Percentiles rank a stretch among this genome's conserved stretches.
Evolutionary conservation across 2,329 filamentous ascomycete genomes (phyloP).

Genomic region (Aspergillus caelatus): DNA sequence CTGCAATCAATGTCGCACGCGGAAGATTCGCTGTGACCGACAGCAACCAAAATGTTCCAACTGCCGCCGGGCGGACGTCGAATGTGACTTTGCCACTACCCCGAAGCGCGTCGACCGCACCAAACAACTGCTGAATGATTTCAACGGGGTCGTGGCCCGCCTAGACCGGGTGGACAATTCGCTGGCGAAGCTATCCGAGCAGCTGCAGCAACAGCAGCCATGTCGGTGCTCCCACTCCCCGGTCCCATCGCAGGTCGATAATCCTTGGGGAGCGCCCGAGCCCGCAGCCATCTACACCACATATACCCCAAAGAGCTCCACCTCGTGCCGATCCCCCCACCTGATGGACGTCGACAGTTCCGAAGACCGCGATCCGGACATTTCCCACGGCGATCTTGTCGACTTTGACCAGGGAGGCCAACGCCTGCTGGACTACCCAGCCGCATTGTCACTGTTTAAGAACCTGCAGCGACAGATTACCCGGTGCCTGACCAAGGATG

Average conservation of each 20-base stretch:
- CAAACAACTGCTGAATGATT: slow-evolving; percentile 1
- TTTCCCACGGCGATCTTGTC: neutral
- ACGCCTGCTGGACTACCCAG: neutral
- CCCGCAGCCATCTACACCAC: neutral
- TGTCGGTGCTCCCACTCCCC: neutral
- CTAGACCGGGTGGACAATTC: neutral
- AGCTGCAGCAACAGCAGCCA: neutral
- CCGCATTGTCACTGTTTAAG: neutral
- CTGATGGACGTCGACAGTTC: neutral
- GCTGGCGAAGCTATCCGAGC: neutral
- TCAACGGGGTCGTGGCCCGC: neutral
- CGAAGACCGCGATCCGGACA: neutral
- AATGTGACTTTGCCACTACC: slow-evolving; percentile 1
- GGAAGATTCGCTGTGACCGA: slow-evolving; percentile 4
- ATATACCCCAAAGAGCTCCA: neutral
- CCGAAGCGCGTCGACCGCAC: slow-evolving; percentile 1
- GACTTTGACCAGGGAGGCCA: neutral
- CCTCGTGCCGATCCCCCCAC: neutral
- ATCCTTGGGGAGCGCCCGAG: neutral
- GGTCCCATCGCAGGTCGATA: neutral
- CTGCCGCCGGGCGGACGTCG: neutral
- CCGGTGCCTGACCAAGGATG: neutral
- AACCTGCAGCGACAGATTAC: neutral
- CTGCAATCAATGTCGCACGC: neutral
- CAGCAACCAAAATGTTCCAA: slow-evolving; percentile 3